Conservation (phyloP, 129 eudicot genomes). For the Erigeron canadensis region DNA sequence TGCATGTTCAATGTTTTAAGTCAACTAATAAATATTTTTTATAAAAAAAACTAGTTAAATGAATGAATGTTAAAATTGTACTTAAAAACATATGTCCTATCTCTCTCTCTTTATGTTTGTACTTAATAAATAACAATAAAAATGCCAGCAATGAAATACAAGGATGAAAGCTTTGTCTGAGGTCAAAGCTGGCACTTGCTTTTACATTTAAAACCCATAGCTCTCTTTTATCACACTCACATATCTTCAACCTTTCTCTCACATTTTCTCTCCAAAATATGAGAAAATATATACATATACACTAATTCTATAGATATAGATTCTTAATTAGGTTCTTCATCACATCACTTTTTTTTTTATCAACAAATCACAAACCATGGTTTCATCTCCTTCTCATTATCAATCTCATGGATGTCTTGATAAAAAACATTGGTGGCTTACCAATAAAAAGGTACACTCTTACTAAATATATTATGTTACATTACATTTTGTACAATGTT, state of each 20-base stretch:
- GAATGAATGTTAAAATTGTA: constrained; percentile 1
- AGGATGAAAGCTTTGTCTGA: constrained; percentile 74
- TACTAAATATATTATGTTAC: neutral
- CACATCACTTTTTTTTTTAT: neutral
- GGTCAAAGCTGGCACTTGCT: constrained; percentile 80
- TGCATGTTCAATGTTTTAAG: constrained; percentile 1
- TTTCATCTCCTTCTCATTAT: constrained; percentile 42
- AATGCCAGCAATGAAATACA: constrained; percentile 75
- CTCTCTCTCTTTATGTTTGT: too few species aligned
- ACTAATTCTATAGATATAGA: neutral
- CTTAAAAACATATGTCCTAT: constrained; percentile 12
- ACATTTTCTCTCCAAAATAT: constrained; percentile 12
- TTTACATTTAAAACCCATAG: constrained; percentile 33
- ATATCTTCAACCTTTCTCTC: neutral
- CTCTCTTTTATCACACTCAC: constrained; percentile 22
- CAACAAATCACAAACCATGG: constrained; percentile 35
- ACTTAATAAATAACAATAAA: neutral
- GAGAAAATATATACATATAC: constrained; percentile 10
- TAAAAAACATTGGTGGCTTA: constrained; percentile 92
- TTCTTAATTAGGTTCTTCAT: constrained; percentile 17
- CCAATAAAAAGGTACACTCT: constrained; percentile 73
- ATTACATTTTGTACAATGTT: neutral
- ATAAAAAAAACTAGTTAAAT: neutral
- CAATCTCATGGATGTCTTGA: constrained; percentile 48
- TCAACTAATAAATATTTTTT: neutral